Percentiles rank a stretch among this genome's conserved stretches.
These are phyloP conservation scores for Fusarium oligoseptatum DNA, from an alignment of 2,329 filamentous ascomycete genomes.

Conservation along the genomic window DNA sequence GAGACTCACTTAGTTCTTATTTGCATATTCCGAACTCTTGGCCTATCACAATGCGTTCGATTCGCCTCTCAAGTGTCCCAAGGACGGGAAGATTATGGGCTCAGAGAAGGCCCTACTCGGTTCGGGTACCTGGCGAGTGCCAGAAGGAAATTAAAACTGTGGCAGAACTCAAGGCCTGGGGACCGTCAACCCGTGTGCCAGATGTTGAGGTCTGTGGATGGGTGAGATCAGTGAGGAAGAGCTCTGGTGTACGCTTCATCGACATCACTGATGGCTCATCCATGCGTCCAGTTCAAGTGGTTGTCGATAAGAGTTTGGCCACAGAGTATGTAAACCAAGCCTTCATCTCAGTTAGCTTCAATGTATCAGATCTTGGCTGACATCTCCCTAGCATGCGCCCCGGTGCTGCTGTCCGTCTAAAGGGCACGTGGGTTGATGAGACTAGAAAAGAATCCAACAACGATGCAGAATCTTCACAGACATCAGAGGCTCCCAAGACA, in stretches of 20 bases:
- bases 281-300: constrained; percentile 81
- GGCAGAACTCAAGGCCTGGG: constrained; percentile 69
- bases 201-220: constrained; percentile 79
- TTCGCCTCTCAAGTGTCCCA: constrained; percentile 31
- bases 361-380: constrained; percentile 44
- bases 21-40: constrained; percentile 9
- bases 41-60: constrained; percentile 39
- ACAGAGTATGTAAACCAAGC: constrained; percentile 71
- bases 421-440: constrained; percentile 75
- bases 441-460: constrained; percentile 10
- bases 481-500: constrained; percentile 6
- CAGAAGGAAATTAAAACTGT: constrained; percentile 59
- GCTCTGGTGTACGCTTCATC: constrained; percentile 87
- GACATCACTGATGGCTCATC: constrained; percentile 90
- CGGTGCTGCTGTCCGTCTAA: constrained; percentile 83
- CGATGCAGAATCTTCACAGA: constrained; percentile 7
- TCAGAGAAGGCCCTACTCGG: constrained; percentile 50
- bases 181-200: constrained; percentile 58
- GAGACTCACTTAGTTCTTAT: constrained; percentile 7
- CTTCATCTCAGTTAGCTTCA: constrained; percentile 1
- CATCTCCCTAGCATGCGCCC: constrained; percentile 75
- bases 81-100: constrained; percentile 12
- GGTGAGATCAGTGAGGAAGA: constrained; percentile 86
- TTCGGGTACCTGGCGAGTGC: constrained; percentile 44
- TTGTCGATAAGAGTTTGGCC: constrained; percentile 79